Base-by-base conservation (phyloP, 2,329 filamentous ascomycete genomes). In the Phyllosticta citrichinensis region DNA sequence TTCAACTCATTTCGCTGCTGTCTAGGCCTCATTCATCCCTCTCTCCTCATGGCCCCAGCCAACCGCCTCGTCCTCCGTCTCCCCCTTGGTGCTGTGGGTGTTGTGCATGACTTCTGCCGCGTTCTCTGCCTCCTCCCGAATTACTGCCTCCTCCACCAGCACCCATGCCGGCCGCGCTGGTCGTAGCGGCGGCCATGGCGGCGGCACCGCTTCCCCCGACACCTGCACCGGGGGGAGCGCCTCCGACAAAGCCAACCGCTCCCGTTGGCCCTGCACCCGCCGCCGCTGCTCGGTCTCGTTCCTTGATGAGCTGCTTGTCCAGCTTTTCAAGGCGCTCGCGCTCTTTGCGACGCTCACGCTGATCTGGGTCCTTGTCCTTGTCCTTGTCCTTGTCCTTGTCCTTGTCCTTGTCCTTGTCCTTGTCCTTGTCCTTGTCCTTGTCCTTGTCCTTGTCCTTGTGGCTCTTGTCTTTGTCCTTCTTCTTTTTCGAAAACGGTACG, bases 361-460 rank as follows among this genome's bases (percentile, higher is more conserved):
- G 55, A 47, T 60, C 53, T 22, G n/a, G n/a, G n/a, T n/a, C n/a
- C n/a, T n/a, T n/a, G n/a, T 12, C 66, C 61, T 5, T 70, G 61
- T 58, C n/a, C n/a, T n/a, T n/a, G n/a, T n/a, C n/a, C n/a, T n/a
- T n/a, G n/a, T n/a, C 22, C 10, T 54, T 53, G 40, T 70, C 70
- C 19, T 69, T 67, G 11, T 70, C 70, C 4, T 55, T 50, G 17
- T 61, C 57, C 19, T 53, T 57, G 22, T 12, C 66, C 61, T 5
- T 62, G n/a, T 69, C 69, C 22, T 68, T 66, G 9, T 69, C 69
- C 30, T 25, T 47, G 40, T 22, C 22, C 22, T 22, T 22, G 22
- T 12, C 66, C 61, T 5, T 62, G n/a, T 69, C 69, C 22, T 68
- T 66, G 9, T 69, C 69, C 30, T 25, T 47, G 40, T 47, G 40